Percentiles rank a stretch among this genome's conserved stretches.
phyloP scores from a whole-genome alignment of 2,329 filamentous ascomycete species.

The Samsoniella hepiali region DNA sequence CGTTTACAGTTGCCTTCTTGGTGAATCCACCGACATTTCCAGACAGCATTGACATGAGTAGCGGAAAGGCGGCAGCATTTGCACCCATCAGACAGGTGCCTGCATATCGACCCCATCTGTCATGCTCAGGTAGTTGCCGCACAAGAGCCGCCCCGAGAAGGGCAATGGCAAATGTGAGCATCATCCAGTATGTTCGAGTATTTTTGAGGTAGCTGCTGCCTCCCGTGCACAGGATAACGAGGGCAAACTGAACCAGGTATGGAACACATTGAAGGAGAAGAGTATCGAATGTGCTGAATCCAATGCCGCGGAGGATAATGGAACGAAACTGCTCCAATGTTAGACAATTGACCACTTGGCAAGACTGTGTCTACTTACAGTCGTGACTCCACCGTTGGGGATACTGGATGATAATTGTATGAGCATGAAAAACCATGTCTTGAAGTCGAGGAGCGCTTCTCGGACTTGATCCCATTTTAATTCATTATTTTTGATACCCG shows the following conservation, averaged over 20 bases:
- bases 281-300: conserved; percentile 25
- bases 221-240: conserved; percentile 24
- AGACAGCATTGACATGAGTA: conserved; percentile 54
- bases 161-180: conserved; percentile 22
- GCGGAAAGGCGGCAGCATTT: conserved; percentile 39
- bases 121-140: conserved; percentile 21
- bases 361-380: conserved; percentile 24
- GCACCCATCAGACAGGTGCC: conserved; percentile 51
- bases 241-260: conserved; percentile 25
- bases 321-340: conserved; percentile 23
- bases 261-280: conserved; percentile 23
- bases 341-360: neutral
- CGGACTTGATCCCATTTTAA: conserved; percentile 40
- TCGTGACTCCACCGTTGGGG: conserved; percentile 55
- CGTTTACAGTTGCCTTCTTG: conserved; percentile 58
- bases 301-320: conserved; percentile 26
- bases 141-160: conserved; percentile 26
- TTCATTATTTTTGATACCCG: conserved; percentile 4
- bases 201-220: conserved; percentile 26
- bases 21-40: conserved; percentile 61
- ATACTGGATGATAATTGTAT: conserved; percentile 35
- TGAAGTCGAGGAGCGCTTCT: conserved; percentile 38
- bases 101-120: conserved; percentile 23
- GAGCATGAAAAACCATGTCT: conserved; percentile 42
- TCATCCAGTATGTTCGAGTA: conserved; percentile 28